Percentiles rank a stretch among this genome's conserved stretches.
Conservation (phyloP, 805 yeast genomes). For the Candida coquimbonensis region DNA sequence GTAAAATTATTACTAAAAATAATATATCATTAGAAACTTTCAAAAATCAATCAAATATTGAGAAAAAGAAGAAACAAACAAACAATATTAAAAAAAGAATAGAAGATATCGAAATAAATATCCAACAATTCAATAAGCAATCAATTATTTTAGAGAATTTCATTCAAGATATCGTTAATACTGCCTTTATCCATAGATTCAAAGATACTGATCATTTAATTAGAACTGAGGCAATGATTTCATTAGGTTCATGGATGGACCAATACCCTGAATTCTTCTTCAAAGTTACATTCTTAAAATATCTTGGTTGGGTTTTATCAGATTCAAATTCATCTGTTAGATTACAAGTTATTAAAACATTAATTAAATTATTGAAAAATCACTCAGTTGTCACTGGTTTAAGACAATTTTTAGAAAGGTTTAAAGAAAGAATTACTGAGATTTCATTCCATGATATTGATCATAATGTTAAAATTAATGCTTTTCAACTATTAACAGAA, state of each 20-base stretch:
- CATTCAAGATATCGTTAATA: slow-evolving; percentile 57
- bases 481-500: slow-evolving; percentile 48
- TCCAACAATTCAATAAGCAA: slow-evolving; percentile 38
- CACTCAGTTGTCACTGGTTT: slow-evolving; percentile 52
- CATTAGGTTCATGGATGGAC: slow-evolving; percentile 68
- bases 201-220: slow-evolving; percentile 72
- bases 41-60: slow-evolving; percentile 29
- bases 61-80: slow-evolving; percentile 28
- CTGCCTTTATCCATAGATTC: slow-evolving; percentile 68
- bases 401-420: slow-evolving; percentile 72
- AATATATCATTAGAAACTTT: slow-evolving; percentile 31
- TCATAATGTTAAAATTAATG: slow-evolving; percentile 41
- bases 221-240: slow-evolving; percentile 59
- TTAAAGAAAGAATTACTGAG: slow-evolving; percentile 56
- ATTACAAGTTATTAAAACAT: slow-evolving; percentile 50
- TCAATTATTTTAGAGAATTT: slow-evolving; percentile 47
- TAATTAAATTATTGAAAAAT: slow-evolving; percentile 42
- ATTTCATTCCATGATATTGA: slow-evolving; percentile 56
- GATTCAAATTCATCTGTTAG: slow-evolving; percentile 60
- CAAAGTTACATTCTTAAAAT: slow-evolving; percentile 62
- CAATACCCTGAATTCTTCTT: slow-evolving; percentile 63
- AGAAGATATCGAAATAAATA: slow-evolving; percentile 37
- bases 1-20: slow-evolving; percentile 37
- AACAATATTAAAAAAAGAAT: slow-evolving; percentile 36
- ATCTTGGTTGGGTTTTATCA: slow-evolving; percentile 81